Percentiles rank a stretch among this genome's conserved stretches.
Conservation (phyloP, 2,329 filamentous ascomycete genomes). For the Phaeomoniella chlamydospora region DNA sequence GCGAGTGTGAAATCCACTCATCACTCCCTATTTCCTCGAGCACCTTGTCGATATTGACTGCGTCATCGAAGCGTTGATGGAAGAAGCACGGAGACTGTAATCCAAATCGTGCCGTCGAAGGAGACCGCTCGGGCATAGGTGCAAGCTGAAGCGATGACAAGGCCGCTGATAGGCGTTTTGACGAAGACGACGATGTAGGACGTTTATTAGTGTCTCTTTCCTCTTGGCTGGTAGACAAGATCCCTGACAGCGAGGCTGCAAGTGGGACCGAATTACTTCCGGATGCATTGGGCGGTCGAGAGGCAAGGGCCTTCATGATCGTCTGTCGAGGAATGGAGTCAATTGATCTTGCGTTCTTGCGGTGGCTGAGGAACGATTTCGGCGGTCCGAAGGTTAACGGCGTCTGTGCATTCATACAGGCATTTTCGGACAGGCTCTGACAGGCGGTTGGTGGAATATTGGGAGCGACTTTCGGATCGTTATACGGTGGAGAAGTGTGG, state of each 20-base stretch:
- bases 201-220: constrained; percentile 17
- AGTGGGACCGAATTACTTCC: constrained; percentile 45
- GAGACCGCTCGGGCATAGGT: constrained; percentile 25
- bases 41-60: constrained; percentile 87
- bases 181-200: constrained; percentile 30
- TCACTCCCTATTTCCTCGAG: constrained; percentile 83
- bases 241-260: constrained; percentile 45
- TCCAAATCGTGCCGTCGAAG: constrained; percentile 38
- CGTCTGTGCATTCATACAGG: constrained; percentile 16
- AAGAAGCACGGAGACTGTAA: constrained; percentile 94
- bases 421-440: constrained; percentile 13
- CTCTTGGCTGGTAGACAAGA: constrained; percentile 30
- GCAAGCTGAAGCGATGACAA: constrained; percentile 35
- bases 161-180: constrained; percentile 49
- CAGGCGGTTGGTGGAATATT: constrained; percentile 10
- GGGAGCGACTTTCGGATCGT: constrained; percentile 1
- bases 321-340: constrained; percentile 64
- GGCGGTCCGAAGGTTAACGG: constrained; percentile 20
- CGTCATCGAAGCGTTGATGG: constrained; percentile 91
- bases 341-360: constrained; percentile 40
- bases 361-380: constrained; percentile 23
- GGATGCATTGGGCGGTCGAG: constrained; percentile 38
- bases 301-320: constrained; percentile 68
- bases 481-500: background rate
- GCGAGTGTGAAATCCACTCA: constrained; percentile 83